Evolutionary conservation across 805 yeast genomes (phyloP), one percentile per base, ranked within the genome.

Genomic region (Candida piceae): DNA sequence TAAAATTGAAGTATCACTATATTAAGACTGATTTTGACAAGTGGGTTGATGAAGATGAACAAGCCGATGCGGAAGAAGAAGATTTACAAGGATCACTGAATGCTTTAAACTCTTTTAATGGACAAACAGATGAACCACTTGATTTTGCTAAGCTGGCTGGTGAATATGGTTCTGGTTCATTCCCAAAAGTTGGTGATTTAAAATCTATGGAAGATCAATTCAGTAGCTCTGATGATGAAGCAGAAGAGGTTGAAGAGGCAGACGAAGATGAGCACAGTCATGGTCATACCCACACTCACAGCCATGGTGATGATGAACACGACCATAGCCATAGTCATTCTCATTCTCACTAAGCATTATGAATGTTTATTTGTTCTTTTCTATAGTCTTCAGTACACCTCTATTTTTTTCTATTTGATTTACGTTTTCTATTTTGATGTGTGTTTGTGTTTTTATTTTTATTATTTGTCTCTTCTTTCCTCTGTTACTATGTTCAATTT

Each of bases 11-110:
- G 59, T 75, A 72, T 44, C 86, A 80, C 47, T 85, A 75, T 63
- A 76, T 90, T 58, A 84, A 85, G 70, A 90, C 98, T 11, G 97
- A 90, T 58, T 90, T 90, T 57, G 96, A 89, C 67, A 85, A 81
- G 63, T 90, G 98, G 98, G 95, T 85, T 28, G 98, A 90, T 58
- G 97, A 90, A 68, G 98, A 90, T 58, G 98, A 90, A 65, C 98
- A 90, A 65, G 88, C 86, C 28, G 89, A 79, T 44, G 68, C 62
- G 35, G 70, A 67, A 9, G 81, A 70, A 29, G 72, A 64, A 16
- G 57, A 52, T 29, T 28, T 54, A 26, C 46, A 48, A 27, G 42
- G 44, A 23, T 44, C 52, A n/a, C 28, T 50, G 34, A 41, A 45
- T 31, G 53, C 42, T 33, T 35, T 49, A 31, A 46, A 42, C 32